These are phyloP conservation scores for Pyrenochaeta sp. DNA, from an alignment of 2,329 filamentous ascomycete genomes.

Conservation along the genomic window DNA sequence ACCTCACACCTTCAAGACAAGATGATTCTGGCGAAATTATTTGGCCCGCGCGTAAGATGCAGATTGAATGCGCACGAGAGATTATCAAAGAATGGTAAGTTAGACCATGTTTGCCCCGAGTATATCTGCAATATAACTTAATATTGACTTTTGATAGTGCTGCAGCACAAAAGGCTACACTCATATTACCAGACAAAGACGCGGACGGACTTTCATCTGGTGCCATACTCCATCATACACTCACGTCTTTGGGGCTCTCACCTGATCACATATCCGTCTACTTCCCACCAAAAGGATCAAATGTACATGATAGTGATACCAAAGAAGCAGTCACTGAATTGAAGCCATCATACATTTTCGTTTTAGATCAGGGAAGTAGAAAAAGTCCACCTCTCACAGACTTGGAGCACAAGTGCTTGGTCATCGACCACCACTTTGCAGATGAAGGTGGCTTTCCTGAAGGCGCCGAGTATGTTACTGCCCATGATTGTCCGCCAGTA, in stretches of 20 bases:
- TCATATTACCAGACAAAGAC: constrained; percentile 75
- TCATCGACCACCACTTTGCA: constrained; percentile 72
- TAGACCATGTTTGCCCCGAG: not conserved
- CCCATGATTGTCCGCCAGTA: constrained; percentile 71
- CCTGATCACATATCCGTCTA: constrained; percentile 64
- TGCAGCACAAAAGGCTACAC: constrained; percentile 57
- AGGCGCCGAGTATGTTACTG: constrained; percentile 64
- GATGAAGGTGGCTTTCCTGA: constrained; percentile 67
- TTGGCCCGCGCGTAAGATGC: constrained; percentile 68
- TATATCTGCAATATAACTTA: not conserved
- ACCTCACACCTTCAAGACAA: constrained; percentile 35
- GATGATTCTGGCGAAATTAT: constrained; percentile 56
- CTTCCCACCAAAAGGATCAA: constrained; percentile 67
- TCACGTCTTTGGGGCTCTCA: constrained; percentile 66
- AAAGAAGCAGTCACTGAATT: constrained; percentile 60
- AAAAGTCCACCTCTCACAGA: constrained; percentile 64
- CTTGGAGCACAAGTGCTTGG: constrained; percentile 58
- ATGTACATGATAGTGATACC: constrained; percentile 65
- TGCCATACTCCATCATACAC: constrained; percentile 67
- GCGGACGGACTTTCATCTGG: constrained; percentile 73
- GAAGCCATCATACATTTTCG: constrained; percentile 66
- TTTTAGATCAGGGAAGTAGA: constrained; percentile 72
- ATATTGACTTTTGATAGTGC: constrained; percentile 53
- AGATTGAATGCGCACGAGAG: constrained; percentile 63
- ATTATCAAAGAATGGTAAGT: constrained; percentile 68